Evolutionary conservation across 31 red algal species (phyloP), one percentile per base, ranked within the genome.

Genomic region (Porphyra umbilicalis): DNA sequence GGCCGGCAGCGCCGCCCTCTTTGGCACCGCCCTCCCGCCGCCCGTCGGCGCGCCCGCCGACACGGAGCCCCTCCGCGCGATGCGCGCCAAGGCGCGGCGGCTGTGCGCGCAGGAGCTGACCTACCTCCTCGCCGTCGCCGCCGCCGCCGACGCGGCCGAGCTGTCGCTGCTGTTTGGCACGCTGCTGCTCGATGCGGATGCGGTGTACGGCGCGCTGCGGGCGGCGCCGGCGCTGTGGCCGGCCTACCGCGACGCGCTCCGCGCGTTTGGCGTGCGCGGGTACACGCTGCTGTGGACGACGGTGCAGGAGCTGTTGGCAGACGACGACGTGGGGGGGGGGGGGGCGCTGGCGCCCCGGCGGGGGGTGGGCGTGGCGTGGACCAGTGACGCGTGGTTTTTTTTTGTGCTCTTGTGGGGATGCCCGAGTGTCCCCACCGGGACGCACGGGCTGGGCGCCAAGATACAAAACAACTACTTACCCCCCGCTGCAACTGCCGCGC

Each of bases 101-200:
- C 68, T 92, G n/a, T 92, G 85, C 37, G 44, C 82, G 29, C 79
- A 87, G 77, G 87, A 89, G 44, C 83, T 93, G 75, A 83, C 67
- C n/a, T 94, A 94, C 78, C 15, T 96, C 29, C 83, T 90, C 83
- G 84, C 86, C 15, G 94, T 91, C 35, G 86, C 85, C 9, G 38
- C 76, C 82, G 75, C 83, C 32, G 94, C 89, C 44, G 75, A 87
- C n/a, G 89, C 84, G 13, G 80, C 82, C 35, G 89, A 91, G 37
- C 85, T 96, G 57, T 86, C 82, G 33, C 38, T 96, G 31, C 83
- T 88, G 68, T 89, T 86, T 80, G 94, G 85, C 33, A 92, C 89
- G 14, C 79, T 96, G 76, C 67, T 96, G 77, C 80, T 96, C 38
- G 85, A 92, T 39, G 88, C 88, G 33, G 76, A 76, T 31, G 80